Evolutionary conservation across 192 early-diverging fungal genomes (phyloP).

Genomic region (Backusella liffmaniae): DNA sequence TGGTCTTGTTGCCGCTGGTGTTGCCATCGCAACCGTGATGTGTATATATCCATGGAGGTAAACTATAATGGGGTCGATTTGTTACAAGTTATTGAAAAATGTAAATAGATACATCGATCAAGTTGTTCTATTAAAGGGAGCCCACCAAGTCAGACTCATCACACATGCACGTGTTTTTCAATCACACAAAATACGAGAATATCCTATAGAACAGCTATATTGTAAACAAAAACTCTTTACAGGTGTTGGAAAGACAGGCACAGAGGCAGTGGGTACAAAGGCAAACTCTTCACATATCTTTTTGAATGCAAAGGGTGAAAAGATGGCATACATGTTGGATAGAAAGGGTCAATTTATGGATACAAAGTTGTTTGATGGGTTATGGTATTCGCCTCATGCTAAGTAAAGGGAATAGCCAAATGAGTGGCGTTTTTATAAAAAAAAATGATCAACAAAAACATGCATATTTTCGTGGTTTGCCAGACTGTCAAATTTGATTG

Average conservation of each 20-base stretch:
- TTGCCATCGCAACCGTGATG: constrained; percentile 32
- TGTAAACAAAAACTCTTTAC: constrained; percentile 34
- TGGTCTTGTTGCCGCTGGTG: constrained; percentile 28
- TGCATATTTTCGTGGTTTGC: neutral
- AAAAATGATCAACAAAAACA: too few species aligned
- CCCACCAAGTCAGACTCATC: constrained; percentile 13
- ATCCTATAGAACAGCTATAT: constrained; percentile 21
- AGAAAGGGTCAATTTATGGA: constrained; percentile 40
- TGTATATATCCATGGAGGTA: constrained; percentile 44
- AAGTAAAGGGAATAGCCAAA: neutral
- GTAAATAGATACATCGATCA: constrained; percentile 33
- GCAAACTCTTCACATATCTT: constrained; percentile 34
- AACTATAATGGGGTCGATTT: neutral
- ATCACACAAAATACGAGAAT: constrained; percentile 23
- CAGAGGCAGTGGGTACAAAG: constrained; percentile 27
- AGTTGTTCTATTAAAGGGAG: constrained; percentile 31
- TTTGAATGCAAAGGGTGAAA: constrained; percentile 29
- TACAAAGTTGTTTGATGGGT: constrained; percentile 39
- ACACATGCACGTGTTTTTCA: constrained; percentile 32
- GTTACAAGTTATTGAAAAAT: neutral
- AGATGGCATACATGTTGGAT: constrained; percentile 39
- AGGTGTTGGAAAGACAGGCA: constrained; percentile 27
- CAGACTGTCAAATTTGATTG: constrained; percentile 7
- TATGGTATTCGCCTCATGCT: constrained; percentile 26
- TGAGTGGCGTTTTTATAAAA: too few species aligned